Conservation (phyloP, 176 grass and related monocot genomes). For the Carex pumila region DNA sequence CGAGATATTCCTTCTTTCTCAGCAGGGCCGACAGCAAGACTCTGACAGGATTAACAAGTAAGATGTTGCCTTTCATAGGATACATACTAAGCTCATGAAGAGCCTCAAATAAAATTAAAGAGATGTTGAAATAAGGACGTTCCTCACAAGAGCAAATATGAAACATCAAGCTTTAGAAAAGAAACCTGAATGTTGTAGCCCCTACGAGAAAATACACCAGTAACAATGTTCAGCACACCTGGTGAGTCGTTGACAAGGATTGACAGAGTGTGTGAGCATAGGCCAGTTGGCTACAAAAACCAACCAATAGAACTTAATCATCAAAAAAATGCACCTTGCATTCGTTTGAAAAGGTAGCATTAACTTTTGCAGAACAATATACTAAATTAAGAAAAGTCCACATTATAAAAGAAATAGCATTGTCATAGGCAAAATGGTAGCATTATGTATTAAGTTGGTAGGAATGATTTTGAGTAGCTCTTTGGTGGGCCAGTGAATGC, state of each 20-base stretch:
- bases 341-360: not conserved
- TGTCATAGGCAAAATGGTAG: not conserved
- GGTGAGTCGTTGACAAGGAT: constrained; percentile 86
- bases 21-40: constrained; percentile 84
- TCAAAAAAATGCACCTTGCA: not conserved
- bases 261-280: constrained; percentile 84
- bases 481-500: not conserved
- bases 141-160: not conserved
- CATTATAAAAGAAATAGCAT: not conserved
- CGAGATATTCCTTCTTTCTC: constrained; percentile 78
- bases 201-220: constrained; percentile 90
- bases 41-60: constrained; percentile 34
- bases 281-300: constrained; percentile 48
- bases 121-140: not conserved
- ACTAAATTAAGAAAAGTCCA: not conserved
- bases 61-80: constrained; percentile 7
- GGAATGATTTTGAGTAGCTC: not conserved
- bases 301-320: not conserved
- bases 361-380: not conserved
- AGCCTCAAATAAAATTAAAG: not conserved
- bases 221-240: constrained; percentile 90
- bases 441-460: not conserved
- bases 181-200: constrained; percentile 98
- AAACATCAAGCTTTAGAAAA: not conserved
- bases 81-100: constrained; percentile 4